Evolutionary conservation across 441 rosid species (phyloP).

Genomic region (Populus hybrid): DNA sequence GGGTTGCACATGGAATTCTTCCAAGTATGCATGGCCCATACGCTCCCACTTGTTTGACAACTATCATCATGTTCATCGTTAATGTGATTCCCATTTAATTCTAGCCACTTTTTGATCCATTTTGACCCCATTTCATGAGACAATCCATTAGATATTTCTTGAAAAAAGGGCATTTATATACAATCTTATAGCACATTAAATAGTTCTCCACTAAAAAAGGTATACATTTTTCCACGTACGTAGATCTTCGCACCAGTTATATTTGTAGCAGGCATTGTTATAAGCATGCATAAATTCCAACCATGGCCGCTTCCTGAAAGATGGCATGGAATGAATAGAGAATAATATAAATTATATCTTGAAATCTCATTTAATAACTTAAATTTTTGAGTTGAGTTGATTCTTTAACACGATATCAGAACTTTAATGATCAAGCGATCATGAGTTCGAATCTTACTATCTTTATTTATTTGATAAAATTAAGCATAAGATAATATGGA

Average conservation of each 20-base stretch:
- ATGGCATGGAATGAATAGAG: background rate
- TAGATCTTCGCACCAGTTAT: background rate
- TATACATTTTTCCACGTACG: background rate
- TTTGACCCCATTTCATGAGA: background rate
- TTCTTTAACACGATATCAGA: too few species aligned
- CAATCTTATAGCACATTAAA: background rate
- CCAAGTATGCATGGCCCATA: constrained; percentile 5
- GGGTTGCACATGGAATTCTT: constrained; percentile 13
- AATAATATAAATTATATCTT: too few species aligned
- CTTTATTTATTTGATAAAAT: too few species aligned
- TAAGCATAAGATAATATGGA: too few species aligned
- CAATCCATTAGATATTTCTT: background rate
- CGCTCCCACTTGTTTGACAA: constrained; percentile 1
- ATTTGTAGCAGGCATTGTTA: background rate
- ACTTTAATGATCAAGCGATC: too few species aligned
- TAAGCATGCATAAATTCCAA: background rate
- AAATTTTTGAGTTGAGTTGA: too few species aligned
- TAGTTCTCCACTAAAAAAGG: background rate
- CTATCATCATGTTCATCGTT: background rate
- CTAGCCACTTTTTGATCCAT: too few species aligned
- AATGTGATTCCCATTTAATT: background rate
- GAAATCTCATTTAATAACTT: fast-evolving
- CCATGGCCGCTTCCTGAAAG: background rate
- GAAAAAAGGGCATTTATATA: background rate
- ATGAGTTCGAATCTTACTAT: too few species aligned